Evolutionary conservation across 257 asterid genomes (phyloP).

Genomic region (Penstemon barbatus): DNA sequence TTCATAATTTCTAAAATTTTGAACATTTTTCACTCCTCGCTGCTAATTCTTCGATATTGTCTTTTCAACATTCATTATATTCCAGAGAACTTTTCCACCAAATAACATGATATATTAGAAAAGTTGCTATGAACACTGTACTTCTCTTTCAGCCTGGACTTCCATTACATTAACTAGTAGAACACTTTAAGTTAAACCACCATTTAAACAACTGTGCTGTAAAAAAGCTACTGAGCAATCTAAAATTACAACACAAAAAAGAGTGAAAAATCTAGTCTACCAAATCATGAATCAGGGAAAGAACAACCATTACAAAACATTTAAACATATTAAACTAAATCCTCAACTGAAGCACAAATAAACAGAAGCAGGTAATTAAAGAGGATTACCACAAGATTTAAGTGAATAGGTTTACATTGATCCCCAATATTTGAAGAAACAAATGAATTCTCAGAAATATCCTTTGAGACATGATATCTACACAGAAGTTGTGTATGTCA

Average conservation of each 20-base stretch:
- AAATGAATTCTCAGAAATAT: constrained; percentile 46
- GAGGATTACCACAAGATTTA: constrained; percentile 85
- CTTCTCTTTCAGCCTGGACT: constrained; percentile 2
- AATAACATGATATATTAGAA: constrained; percentile 4
- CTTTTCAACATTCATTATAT: not conserved
- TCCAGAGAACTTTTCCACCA: constrained; percentile 16
- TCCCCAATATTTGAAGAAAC: constrained; percentile 56
- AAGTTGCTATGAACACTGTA: not conserved
- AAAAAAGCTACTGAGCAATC: constrained; percentile 15
- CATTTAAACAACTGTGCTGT: not conserved
- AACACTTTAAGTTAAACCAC: constrained; percentile 9
- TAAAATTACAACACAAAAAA: constrained; percentile 2
- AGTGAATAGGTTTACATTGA: constrained; percentile 79
- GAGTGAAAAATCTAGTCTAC: not conserved
- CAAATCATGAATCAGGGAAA: constrained; percentile 4
- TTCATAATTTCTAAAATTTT: not conserved
- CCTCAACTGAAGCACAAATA: not conserved
- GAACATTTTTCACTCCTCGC: not conserved
- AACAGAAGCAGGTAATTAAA: constrained; percentile 1
- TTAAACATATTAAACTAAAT: not conserved
- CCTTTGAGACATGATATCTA: constrained; percentile 72
- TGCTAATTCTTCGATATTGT: not conserved
- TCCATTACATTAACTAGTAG: constrained; percentile 18
- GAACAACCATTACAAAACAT: not conserved
- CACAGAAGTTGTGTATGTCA: constrained; percentile 24